These are phyloP conservation scores for Xylariaceae sp. DNA, from an alignment of 2,329 filamentous ascomycete species.

Conservation along the genomic window DNA sequence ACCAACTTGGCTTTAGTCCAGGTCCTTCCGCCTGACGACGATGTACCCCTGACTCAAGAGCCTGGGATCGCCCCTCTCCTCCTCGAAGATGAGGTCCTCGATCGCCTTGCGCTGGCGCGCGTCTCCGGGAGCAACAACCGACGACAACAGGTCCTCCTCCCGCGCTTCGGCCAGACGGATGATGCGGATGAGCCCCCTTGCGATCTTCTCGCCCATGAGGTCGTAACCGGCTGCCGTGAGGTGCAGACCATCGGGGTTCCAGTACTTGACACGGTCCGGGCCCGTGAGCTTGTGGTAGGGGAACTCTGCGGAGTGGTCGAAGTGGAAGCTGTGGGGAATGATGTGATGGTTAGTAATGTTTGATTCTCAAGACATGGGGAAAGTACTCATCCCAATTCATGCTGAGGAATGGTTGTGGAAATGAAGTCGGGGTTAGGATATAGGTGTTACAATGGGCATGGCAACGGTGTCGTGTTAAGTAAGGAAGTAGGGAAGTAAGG, in stretches of 20 bases:
- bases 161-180: constrained; percentile 31
- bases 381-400: too few relatives aligned
- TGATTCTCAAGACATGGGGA: neutral
- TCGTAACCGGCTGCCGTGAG: constrained; percentile 55
- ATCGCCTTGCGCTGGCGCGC: constrained; percentile 28
- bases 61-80: constrained; percentile 44
- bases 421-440: too few relatives aligned
- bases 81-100: constrained; percentile 41
- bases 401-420: too few relatives aligned
- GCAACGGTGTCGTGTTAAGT: too few relatives aligned
- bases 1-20: constrained; percentile 36
- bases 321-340: constrained; percentile 44
- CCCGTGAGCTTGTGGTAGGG: constrained; percentile 49
- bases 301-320: constrained; percentile 50
- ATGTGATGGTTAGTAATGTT: constrained; percentile 6
- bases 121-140: too few relatives aligned
- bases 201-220: constrained; percentile 54
- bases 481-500: neutral
- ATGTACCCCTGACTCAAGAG: constrained; percentile 49
- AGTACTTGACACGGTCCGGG: constrained; percentile 44
- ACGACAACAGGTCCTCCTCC: constrained; percentile 29
- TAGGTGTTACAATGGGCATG: too few relatives aligned
- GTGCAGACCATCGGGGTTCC: constrained; percentile 55
- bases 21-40: constrained; percentile 46
- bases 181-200: constrained; percentile 45